phyloP scores from a whole-genome alignment of 2,329 filamentous ascomycete species.

The Colletotrichum simmondsii region DNA sequence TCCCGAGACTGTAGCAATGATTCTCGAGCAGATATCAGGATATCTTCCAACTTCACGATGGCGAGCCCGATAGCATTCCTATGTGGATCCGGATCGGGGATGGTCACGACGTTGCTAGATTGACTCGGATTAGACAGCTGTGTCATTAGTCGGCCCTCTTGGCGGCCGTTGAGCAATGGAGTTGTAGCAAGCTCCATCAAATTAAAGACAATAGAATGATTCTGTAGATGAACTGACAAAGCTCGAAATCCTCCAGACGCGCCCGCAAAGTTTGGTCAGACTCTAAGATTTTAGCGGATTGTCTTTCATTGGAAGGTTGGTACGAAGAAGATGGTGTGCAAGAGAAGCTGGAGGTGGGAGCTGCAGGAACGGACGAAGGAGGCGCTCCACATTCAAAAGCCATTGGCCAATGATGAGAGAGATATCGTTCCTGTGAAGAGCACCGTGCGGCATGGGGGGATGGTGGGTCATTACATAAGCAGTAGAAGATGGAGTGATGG shows the following conservation, averaged over 20 bases:
- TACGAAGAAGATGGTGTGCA: neutral
- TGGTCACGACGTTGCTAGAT: constrained; percentile 16
- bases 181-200: constrained; percentile 30
- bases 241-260: neutral
- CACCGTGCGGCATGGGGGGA: neutral
- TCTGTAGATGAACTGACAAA: too few relatives aligned
- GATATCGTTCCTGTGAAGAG: neutral
- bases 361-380: neutral
- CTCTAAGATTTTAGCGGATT: neutral
- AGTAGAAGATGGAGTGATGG: too few relatives aligned
- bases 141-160: constrained; percentile 18
- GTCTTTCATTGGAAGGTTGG: neutral
- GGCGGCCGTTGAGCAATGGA: constrained; percentile 3
- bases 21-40: constrained; percentile 63
- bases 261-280: neutral
- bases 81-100: constrained; percentile 9
- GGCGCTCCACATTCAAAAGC: neutral
- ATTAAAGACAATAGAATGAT: neutral
- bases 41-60: constrained; percentile 64
- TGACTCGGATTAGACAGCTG: constrained; percentile 9
- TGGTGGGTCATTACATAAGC: neutral
- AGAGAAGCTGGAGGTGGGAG: neutral
- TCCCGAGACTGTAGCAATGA: constrained; percentile 55
- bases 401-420: neutral
- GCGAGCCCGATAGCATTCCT: constrained; percentile 42